Evolutionary conservation across 1,139 yeast genomes (phyloP).

Genomic region (Nadsonia commutata): DNA sequence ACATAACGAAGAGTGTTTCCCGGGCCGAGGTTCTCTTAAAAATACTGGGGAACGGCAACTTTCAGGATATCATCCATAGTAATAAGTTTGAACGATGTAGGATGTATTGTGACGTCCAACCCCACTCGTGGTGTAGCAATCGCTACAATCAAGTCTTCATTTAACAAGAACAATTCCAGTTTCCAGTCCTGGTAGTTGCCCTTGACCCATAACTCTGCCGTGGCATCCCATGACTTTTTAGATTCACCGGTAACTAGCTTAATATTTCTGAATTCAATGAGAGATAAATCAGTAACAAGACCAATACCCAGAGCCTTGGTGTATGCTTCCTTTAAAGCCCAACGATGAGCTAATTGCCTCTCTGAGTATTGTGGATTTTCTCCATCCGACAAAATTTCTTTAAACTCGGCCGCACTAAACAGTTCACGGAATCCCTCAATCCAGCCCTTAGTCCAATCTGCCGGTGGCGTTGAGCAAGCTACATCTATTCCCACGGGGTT

Average conservation of each 20-base stretch:
- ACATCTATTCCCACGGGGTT: conserved; percentile 45
- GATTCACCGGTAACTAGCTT: conserved; percentile 1
- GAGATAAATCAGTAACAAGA: conserved; percentile 5
- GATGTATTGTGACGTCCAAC: not conserved
- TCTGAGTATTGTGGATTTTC: conserved; percentile 8
- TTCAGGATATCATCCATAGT: conserved; percentile 2
- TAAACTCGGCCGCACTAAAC: conserved; percentile 30
- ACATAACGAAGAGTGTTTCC: too few relatives aligned
- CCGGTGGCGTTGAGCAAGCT: conserved; percentile 37
- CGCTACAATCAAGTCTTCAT: conserved; percentile 3
- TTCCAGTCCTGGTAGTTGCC: conserved; percentile 5
- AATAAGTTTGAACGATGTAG: not conserved
- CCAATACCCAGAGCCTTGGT: conserved; percentile 52
- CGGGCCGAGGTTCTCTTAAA: not conserved
- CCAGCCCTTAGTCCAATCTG: conserved; percentile 19
- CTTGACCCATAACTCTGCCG: conserved; percentile 4
- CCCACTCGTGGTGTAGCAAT: conserved; percentile 4
- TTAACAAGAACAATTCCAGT: conserved; percentile 4
- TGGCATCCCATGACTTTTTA: conserved; percentile 3
- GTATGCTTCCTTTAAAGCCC: conserved; percentile 66
- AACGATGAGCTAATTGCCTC: conserved; percentile 34
- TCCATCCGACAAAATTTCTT: conserved; percentile 10
- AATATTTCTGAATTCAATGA: conserved; percentile 3
- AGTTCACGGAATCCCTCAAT: conserved; percentile 35
- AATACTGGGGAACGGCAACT: not conserved